A percentile compares a stretch with the other conserved stretches of the same genome.
Conservation (phyloP, 108 stramenopile genomes). For the Stephanodiscus minutulus region DNA sequence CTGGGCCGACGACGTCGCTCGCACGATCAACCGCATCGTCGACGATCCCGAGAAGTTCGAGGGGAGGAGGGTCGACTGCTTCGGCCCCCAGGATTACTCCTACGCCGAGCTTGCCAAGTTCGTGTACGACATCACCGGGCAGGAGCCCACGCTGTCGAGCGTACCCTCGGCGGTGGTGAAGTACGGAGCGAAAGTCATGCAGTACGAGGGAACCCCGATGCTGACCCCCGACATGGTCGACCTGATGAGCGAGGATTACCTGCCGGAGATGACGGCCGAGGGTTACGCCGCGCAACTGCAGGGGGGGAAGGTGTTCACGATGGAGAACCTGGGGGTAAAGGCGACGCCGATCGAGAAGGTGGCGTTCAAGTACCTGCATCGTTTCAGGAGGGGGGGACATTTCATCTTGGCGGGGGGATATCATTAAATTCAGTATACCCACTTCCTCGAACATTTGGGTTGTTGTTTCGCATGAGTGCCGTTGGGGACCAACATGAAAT, state of each 20-base stretch:
- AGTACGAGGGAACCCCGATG: conserved; percentile 66
- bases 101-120: conserved; percentile 91
- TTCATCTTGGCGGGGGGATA: conserved; percentile 87
- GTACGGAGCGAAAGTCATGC: conserved; percentile 58
- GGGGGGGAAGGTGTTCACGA: conserved; percentile 67
- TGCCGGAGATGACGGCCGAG: conserved; percentile 70
- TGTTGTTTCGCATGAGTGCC: no score
- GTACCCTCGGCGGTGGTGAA: conserved; percentile 61
- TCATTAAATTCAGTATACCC: conserved; percentile 44
- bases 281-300: conserved; percentile 57
- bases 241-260: conserved; percentile 77
- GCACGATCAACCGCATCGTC: conserved; percentile 71
- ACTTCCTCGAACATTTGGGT: no score
- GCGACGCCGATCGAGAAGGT: conserved; percentile 85
- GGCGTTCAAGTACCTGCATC: conserved; percentile 88
- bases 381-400: conserved; percentile 88
- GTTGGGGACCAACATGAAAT: no score
- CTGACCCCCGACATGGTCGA: conserved; percentile 80
- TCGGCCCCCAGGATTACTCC: conserved; percentile 92
- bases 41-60: conserved; percentile 80
- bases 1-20: conserved; percentile 92
- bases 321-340: conserved; percentile 85
- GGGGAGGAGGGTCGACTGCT: conserved; percentile 90
- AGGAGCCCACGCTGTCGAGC: conserved; percentile 60
- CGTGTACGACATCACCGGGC: conserved; percentile 88